phyloP scores from a whole-genome alignment of 192 early-diverging fungal species.

The Polychytrium aggregatum region DNA sequence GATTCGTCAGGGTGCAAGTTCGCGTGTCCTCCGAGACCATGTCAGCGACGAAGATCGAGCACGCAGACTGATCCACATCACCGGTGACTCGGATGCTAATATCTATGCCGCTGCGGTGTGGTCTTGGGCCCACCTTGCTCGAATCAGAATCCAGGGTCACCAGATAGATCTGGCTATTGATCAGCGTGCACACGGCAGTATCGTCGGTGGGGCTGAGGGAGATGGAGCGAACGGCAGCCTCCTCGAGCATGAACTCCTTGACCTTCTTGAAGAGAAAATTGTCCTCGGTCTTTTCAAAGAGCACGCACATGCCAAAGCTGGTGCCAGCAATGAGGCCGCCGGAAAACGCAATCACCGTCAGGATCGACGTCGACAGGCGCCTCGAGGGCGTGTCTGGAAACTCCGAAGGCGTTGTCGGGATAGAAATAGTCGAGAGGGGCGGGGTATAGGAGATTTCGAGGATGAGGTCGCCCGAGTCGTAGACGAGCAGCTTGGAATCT shows the following conservation, averaged over 20 bases:
- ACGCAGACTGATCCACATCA: too few relatives aligned
- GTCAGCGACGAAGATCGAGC: too few relatives aligned
- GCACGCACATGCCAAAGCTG: slow-evolving; percentile 22
- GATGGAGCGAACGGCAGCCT: slow-evolving; percentile 16
- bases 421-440: slow-evolving; percentile 5
- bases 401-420: too few relatives aligned
- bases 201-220: slow-evolving; percentile 22
- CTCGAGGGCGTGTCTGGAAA: slow-evolving; percentile 5
- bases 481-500: slow-evolving; percentile 37
- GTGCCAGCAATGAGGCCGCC: slow-evolving; percentile 33
- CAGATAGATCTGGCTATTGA: slow-evolving; percentile 24
- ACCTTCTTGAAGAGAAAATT: slow-evolving; percentile 23
- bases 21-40: too few relatives aligned
- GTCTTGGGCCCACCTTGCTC: slow-evolving; percentile 20
- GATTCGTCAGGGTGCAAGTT: too few relatives aligned
- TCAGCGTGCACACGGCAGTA: slow-evolving; percentile 17
- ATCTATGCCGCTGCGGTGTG: too few relatives aligned
- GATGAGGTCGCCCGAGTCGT: slow-evolving; percentile 38
- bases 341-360: slow-evolving; percentile 19
- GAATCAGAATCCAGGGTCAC: slow-evolving; percentile 23
- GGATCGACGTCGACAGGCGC: slow-evolving; percentile 24
- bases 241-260: slow-evolving; percentile 27
- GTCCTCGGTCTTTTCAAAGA: slow-evolving; percentile 38
- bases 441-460: slow-evolving; percentile 23
- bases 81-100: too few relatives aligned